These are phyloP conservation scores for Geosmithia putterillii DNA, from an alignment of 2,329 filamentous ascomycete genomes.

Conservation along the genomic window DNA sequence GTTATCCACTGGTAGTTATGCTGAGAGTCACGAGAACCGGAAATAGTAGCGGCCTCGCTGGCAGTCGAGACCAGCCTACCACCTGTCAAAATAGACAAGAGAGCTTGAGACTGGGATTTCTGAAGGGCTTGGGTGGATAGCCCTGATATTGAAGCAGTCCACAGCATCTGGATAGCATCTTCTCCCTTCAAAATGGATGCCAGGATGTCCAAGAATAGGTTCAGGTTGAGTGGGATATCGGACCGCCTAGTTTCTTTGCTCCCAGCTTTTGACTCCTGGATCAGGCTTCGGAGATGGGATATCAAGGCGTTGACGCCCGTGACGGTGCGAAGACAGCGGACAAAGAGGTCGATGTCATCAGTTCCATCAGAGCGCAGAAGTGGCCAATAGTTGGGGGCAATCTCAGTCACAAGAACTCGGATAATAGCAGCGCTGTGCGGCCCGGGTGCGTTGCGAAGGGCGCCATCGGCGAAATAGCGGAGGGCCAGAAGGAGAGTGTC, in stretches of 20 bases:
- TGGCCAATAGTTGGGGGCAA: constrained; percentile 74
- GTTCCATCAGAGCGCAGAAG: constrained; percentile 36
- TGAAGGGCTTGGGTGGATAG: constrained; percentile 11
- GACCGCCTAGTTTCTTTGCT: constrained; percentile 21
- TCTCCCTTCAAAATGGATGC: constrained; percentile 25
- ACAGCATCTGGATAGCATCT: constrained; percentile 21
- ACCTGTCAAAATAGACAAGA: constrained; percentile 32
- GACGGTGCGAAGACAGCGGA: constrained; percentile 58
- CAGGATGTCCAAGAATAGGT: constrained; percentile 30
- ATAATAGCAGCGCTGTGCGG: constrained; percentile 64
- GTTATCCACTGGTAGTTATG: constrained; percentile 43
- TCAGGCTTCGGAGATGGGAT: constrained; percentile 52
- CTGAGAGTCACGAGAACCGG: constrained; percentile 20
- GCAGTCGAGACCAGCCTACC: constrained; percentile 36
- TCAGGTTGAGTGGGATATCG: constrained; percentile 29
- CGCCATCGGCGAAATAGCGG: constrained; percentile 27
- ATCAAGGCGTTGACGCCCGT: constrained; percentile 68
- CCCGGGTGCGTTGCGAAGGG: constrained; percentile 31
- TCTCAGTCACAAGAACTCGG: constrained; percentile 60
- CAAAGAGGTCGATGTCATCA: constrained; percentile 35
- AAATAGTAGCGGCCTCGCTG: constrained; percentile 41
- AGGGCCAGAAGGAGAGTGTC: constrained; percentile 40
- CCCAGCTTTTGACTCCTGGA: constrained; percentile 33
- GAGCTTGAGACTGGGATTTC: constrained; percentile 18
- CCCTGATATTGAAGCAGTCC: constrained; percentile 17